Conservation (phyloP, 2,329 filamentous ascomycete species). For the Clathrospora elynae region DNA sequence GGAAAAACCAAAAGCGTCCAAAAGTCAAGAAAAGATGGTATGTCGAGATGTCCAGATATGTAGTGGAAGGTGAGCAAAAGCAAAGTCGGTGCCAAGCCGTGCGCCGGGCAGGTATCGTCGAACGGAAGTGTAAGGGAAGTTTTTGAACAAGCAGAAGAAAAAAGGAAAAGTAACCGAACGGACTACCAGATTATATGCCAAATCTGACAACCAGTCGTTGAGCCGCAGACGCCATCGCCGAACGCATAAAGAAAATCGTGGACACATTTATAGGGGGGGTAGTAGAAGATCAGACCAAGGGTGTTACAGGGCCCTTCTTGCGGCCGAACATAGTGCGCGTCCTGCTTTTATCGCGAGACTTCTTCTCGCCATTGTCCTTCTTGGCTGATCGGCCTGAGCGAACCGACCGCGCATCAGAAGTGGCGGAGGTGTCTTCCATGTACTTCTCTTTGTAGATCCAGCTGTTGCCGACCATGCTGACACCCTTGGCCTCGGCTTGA, state of each 20-base stretch:
- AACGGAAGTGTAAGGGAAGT: constrained; percentile 20
- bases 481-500: constrained; percentile 86
- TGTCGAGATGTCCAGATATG: constrained; percentile 17
- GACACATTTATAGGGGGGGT: constrained; percentile 39
- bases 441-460: constrained; percentile 99
- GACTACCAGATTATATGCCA: constrained; percentile 38
- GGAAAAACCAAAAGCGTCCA: constrained; percentile 4
- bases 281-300: constrained; percentile 16
- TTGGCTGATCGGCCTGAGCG: constrained; percentile 53
- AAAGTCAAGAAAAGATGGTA: constrained; percentile 8
- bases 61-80: constrained; percentile 5
- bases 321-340: constrained; percentile 74
- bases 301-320: constrained; percentile 53
- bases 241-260: constrained; percentile 38
- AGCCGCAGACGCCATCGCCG: constrained; percentile 43
- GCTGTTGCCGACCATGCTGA: constrained; percentile 97
- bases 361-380: constrained; percentile 58
- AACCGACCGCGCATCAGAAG: constrained; percentile 51
- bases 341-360: constrained; percentile 75
- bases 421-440: constrained; percentile 58
- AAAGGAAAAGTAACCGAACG: constrained; percentile 13
- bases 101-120: constrained; percentile 37
- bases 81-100: constrained; percentile 23
- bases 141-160: constrained; percentile 12
- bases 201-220: constrained; percentile 25